Evolutionary conservation across 2,329 filamentous ascomycete species (phyloP).

Genomic region (Thielaviopsis euricoi): DNA sequence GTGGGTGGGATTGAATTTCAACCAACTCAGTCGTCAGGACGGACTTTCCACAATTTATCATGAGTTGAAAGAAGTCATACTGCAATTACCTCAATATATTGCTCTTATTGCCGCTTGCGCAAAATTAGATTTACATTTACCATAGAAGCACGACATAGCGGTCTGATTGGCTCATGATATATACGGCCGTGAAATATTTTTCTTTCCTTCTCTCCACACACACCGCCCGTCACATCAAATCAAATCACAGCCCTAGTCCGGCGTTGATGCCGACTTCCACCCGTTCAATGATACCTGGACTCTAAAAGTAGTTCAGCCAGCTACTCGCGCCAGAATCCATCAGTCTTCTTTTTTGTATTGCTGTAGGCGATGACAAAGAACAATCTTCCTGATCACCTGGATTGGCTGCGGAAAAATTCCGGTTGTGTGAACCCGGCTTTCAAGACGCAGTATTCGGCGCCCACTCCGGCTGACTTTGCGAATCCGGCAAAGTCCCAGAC

Average conservation of each 20-base stretch:
- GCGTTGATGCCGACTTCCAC: background rate
- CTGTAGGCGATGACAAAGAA: constrained; percentile 43
- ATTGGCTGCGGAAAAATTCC: constrained; percentile 38
- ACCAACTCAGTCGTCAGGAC: too few species aligned
- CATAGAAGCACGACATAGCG: too few species aligned
- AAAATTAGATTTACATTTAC: too few species aligned
- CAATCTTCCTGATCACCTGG: constrained; percentile 39
- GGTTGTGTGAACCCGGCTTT: constrained; percentile 24
- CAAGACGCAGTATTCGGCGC: constrained; percentile 22
- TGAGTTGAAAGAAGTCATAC: too few species aligned
- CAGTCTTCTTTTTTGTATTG: background rate
- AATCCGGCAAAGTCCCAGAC: constrained; percentile 6
- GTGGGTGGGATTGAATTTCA: background rate
- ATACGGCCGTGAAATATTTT: background rate
- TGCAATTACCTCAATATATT: too few species aligned
- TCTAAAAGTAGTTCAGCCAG: background rate
- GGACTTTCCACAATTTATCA: too few species aligned
- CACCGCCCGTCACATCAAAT: background rate
- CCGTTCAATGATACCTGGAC: background rate
- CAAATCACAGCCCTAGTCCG: background rate
- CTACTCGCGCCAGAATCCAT: background rate
- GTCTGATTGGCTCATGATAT: too few species aligned
- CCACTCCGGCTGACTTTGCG: constrained; percentile 15
- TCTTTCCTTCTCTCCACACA: background rate
- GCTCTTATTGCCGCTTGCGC: too few species aligned